Base-by-base conservation (phyloP, 306 rosid genomes). In the Quercus robur region DNA sequence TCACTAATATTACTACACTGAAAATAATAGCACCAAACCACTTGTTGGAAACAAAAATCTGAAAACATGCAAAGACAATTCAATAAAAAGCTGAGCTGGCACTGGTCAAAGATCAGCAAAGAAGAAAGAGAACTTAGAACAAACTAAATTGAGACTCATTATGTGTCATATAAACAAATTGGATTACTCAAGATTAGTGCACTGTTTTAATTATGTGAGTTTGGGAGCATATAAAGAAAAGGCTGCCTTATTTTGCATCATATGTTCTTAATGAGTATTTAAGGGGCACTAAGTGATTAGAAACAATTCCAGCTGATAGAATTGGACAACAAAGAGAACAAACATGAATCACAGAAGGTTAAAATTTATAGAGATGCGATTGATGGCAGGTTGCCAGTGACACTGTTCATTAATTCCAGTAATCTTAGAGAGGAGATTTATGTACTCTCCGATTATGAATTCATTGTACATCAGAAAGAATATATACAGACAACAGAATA, bases 11-110 rank as follows among this genome's bases (percentile, higher is more conserved):
- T 7, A 38, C 0, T 12, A 2, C 4, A 46, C 17, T 83, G 83
- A 91, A 94, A 80, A 94, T 80, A 77, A 94, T 79, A 71, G 94
- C 97, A 69, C 98, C 98, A 85, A 88, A 94, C 97, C 98, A 91
- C 85, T 94, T 90, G 85, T 94, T 92, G 61, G 98, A 92, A 82
- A 86, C 85, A 85, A 94, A 94, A 94, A 94, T 78, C 98, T 94
- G 87, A 56, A 78, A 58, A 44, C 67, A 81, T 15, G 76, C 55
- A 19, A 44, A 35, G 52, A 77, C 59, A 51, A 63, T 56, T 18
- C 10, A 5, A 71, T 71, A 18, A 76, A 33, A 46, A 68, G 58
- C 56, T 77, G 58, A 70, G 70, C 63, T 35, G 33, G 69, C 56
- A 7, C 61, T 80, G 66, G 1, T 46, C 19, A 30, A 26, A 63